phyloP scores from a whole-genome alignment of 2,329 filamentous ascomycete genomes.

The Penicillium verrucosum region DNA sequence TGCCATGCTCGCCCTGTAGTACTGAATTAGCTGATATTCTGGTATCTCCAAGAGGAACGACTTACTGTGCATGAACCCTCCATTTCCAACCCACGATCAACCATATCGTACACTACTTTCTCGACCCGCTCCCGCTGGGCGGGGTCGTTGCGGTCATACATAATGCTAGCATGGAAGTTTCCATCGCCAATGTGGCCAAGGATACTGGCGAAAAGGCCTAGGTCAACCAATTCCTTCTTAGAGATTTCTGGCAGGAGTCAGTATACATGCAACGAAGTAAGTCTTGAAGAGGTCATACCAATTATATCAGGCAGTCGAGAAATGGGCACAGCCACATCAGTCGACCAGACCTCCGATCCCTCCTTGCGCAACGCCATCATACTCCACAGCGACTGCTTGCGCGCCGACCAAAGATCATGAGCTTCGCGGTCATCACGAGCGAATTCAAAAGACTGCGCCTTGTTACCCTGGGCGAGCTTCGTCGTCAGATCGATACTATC shows the following conservation, averaged over 20 bases:
- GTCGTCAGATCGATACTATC: conserved; percentile 72
- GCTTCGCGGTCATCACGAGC: conserved; percentile 53
- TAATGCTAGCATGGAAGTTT: conserved; percentile 91
- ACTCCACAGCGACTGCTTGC: conserved; percentile 60
- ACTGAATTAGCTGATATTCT: conserved; percentile 4
- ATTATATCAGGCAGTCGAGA: conserved; percentile 62
- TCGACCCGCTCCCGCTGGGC: conserved; percentile 73
- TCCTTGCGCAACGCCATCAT: conserved; percentile 57
- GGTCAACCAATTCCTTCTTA: conserved; percentile 82
- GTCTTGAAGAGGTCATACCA: conserved; percentile 34
- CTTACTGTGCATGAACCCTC: conserved; percentile 77
- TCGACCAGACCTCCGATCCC: conserved; percentile 59
- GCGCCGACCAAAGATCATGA: conserved; percentile 57
- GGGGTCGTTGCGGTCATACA: conserved; percentile 71
- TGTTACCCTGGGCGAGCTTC: conserved; percentile 62
- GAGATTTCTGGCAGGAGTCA: conserved; percentile 61
- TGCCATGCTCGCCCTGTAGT: conserved; percentile 70
- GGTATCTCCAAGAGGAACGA: neutral
- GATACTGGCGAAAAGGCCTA: conserved; percentile 82
- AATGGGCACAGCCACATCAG: conserved; percentile 61
- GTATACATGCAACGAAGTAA: neutral
- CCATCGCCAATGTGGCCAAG: conserved; percentile 89
- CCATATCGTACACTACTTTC: conserved; percentile 82
- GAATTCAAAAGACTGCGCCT: conserved; percentile 55
- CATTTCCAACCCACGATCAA: conserved; percentile 86